Conservation (phyloP, 1,284 basidiomycete genomes). For the Apiotrichum porosum region DNA sequence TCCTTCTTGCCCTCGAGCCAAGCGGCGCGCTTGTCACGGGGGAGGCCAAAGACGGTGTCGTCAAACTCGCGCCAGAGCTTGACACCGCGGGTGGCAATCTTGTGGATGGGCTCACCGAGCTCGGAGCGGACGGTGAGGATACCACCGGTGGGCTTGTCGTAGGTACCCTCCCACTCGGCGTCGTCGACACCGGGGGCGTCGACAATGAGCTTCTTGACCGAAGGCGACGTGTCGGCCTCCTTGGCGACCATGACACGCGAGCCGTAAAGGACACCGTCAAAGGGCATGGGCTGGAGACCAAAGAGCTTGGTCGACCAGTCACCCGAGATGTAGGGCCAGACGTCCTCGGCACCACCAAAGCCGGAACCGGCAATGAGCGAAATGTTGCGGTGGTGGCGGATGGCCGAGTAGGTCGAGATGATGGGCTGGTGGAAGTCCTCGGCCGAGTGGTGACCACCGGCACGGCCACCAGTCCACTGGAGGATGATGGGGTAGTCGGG, state of each 20-base stretch:
- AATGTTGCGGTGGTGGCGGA: constrained; percentile 85
- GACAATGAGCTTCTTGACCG: constrained; percentile 95
- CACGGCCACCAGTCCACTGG: constrained; percentile 98
- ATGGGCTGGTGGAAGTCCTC: constrained; percentile 99
- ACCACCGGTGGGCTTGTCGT: constrained; percentile 88
- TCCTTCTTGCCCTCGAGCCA: constrained; percentile 85
- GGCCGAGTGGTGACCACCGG: constrained; percentile 97
- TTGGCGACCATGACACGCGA: constrained; percentile 97
- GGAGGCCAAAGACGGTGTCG: constrained; percentile 86
- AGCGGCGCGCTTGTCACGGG: constrained; percentile 85
- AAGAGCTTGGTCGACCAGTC: constrained; percentile 85
- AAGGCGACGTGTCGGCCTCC: constrained; percentile 89
- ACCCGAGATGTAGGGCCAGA: constrained; percentile 95
- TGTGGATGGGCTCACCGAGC: constrained; percentile 97
- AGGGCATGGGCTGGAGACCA: constrained; percentile 93
- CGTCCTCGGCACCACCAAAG: constrained; percentile 89
- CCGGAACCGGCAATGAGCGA: constrained; percentile 92
- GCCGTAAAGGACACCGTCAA: constrained; percentile 94
- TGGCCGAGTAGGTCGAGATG: constrained; percentile 79
- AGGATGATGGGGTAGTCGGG: constrained; percentile 97
- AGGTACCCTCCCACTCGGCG: constrained; percentile 89
- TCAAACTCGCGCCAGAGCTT: constrained; percentile 99
- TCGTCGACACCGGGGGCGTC: constrained; percentile 90
- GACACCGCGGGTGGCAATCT: constrained; percentile 92
- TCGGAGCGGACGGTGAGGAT: constrained; percentile 96